A percentile compares a stretch with the other conserved stretches of the same genome.
phyloP scores from a whole-genome alignment of 768 basidiomycete species.

The Panaeolus cyanescens region DNA sequence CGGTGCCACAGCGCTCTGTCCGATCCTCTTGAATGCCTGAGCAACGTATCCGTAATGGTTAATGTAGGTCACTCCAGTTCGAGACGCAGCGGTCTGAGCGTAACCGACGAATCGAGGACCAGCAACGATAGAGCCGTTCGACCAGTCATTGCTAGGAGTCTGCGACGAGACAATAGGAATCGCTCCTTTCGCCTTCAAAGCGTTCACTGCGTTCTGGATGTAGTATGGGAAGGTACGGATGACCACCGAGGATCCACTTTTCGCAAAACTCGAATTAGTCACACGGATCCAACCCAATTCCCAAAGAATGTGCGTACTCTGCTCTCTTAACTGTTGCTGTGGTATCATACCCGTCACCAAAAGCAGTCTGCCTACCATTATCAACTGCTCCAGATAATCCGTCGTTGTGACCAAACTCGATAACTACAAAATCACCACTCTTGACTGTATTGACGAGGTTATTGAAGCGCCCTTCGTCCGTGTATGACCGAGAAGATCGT shows the following conservation, averaged over 20 bases:
- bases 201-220: slow-evolving; percentile 43
- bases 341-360: neutral
- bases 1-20: slow-evolving; percentile 35
- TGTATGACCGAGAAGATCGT: slow-evolving; percentile 46
- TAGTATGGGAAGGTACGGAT: slow-evolving; percentile 51
- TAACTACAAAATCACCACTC: slow-evolving; percentile 43
- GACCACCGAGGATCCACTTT: slow-evolving; percentile 39
- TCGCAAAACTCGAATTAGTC: neutral
- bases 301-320: neutral
- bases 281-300: neutral
- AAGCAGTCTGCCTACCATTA: slow-evolving; percentile 42
- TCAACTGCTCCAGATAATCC: slow-evolving; percentile 36
- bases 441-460: slow-evolving; percentile 41
- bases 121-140: slow-evolving; percentile 30
- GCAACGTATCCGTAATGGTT: slow-evolving; percentile 50
- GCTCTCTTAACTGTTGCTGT: neutral
- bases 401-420: slow-evolving; percentile 54
- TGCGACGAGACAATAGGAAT: slow-evolving; percentile 49
- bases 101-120: slow-evolving; percentile 46
- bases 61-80: slow-evolving; percentile 41
- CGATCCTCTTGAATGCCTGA: slow-evolving; percentile 40
- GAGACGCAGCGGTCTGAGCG: slow-evolving; percentile 37
- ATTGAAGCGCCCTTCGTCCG: slow-evolving; percentile 48
- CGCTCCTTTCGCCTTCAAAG: slow-evolving; percentile 46
- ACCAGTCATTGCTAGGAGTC: slow-evolving; percentile 50